Percentiles rank a stretch among this genome's conserved stretches.
Evolutionary conservation across 805 yeast species (phyloP).

Genomic region (Pichia cephalocereana): DNA sequence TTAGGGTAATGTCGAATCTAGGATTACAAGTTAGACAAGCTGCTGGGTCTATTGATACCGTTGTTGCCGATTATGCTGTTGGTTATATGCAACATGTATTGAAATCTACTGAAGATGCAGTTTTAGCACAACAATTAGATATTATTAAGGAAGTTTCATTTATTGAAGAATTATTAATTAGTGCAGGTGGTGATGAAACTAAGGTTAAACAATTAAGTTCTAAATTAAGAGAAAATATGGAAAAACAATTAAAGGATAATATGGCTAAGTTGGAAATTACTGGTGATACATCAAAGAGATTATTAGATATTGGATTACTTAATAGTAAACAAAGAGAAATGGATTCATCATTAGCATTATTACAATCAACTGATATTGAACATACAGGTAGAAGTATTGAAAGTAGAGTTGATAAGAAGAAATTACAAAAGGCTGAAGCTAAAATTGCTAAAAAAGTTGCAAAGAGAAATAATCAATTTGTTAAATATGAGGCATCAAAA

Average conservation of each 20-base stretch:
- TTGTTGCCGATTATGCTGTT: conserved; percentile 81
- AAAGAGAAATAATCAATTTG: conserved; percentile 71
- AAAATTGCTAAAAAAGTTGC: conserved; percentile 97
- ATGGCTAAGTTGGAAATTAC: conserved; percentile 68
- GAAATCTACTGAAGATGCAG: conserved; percentile 71
- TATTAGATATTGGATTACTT: conserved; percentile 68
- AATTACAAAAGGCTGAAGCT: conserved; percentile 93
- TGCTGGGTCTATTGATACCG: conserved; percentile 75
- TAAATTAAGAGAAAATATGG: conserved; percentile 39
- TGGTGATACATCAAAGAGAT: conserved; percentile 82
- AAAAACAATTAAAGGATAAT: conserved; percentile 50
- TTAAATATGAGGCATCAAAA: conserved; percentile 89
- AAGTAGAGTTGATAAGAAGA: conserved; percentile 91
- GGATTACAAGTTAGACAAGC: conserved; percentile 69
- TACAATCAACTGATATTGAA: conserved; percentile 81
- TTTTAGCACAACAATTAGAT: conserved; percentile 64
- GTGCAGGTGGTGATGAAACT: conserved; percentile 72
- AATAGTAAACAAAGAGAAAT: conserved; percentile 63
- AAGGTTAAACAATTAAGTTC: conserved; percentile 43
- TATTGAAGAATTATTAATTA: conserved; percentile 50
- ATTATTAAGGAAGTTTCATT: conserved; percentile 60
- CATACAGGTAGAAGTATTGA: conserved; percentile 89
- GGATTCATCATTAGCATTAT: conserved; percentile 63
- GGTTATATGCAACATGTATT: conserved; percentile 84
- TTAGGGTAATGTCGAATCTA: conserved; percentile 24